These are phyloP conservation scores for Oleoguttula mirabilis DNA, from an alignment of 495 filamentous ascomycete species.

Conservation along the genomic window DNA sequence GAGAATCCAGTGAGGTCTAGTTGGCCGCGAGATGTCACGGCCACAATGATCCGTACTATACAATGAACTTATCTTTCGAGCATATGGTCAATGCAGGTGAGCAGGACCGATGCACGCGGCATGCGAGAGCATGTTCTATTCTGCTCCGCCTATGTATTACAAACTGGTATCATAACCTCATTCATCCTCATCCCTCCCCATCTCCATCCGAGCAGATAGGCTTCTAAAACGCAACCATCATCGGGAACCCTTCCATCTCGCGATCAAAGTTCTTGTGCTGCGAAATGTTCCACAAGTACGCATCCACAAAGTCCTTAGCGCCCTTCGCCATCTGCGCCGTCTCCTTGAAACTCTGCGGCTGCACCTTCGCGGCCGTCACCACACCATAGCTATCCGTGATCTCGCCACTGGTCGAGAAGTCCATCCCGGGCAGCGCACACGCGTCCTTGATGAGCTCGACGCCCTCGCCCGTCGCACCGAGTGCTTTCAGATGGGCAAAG, in stretches of 20 bases:
- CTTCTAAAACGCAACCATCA: slow-evolving; percentile 31
- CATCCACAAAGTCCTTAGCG: slow-evolving; percentile 51
- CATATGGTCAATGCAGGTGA: too few species aligned
- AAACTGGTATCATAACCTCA: too few species aligned
- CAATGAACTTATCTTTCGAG: too few species aligned
- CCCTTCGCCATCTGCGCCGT: slow-evolving; percentile 48
- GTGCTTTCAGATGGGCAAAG: slow-evolving; percentile 67
- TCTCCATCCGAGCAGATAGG: too few species aligned
- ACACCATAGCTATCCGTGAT: slow-evolving; percentile 60
- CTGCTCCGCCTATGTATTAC: too few species aligned
- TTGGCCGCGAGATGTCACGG: too few species aligned
- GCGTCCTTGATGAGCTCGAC: slow-evolving; percentile 51
- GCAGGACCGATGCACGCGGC: too few species aligned
- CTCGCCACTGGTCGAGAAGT: slow-evolving; percentile 36
- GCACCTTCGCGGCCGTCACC: slow-evolving; percentile 44
- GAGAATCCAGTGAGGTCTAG: too few species aligned
- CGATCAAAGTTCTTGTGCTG: slow-evolving; percentile 58
- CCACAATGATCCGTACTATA: too few species aligned
- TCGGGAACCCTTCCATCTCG: slow-evolving; percentile 53
- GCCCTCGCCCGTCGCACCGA: slow-evolving; percentile 61
- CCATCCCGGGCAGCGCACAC: slow-evolving; percentile 43
- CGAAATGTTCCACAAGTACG: slow-evolving; percentile 53
- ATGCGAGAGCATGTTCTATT: too few species aligned
- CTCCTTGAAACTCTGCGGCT: slow-evolving; percentile 44
- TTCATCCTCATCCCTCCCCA: too few species aligned